A percentile compares a stretch with the other conserved stretches of the same genome.
These are phyloP conservation scores for Apiospora rasikravindrae DNA, from an alignment of 2,329 filamentous ascomycete species.

Conservation along the genomic window DNA sequence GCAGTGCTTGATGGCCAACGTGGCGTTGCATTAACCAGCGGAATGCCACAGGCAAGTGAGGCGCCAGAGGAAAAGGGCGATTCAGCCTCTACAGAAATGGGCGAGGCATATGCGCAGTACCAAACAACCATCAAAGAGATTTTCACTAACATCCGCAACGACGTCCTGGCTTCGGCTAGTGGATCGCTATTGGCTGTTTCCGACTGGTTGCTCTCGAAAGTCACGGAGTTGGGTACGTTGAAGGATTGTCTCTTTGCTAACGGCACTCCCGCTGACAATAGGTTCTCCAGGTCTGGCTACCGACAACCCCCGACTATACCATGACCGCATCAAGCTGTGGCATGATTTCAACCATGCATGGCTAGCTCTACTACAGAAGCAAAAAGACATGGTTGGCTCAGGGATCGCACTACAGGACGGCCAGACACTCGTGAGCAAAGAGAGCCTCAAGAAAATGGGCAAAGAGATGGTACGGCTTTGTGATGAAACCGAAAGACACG, in stretches of 20 bases:
- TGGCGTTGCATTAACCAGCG: constrained; percentile 51
- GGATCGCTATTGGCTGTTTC: constrained; percentile 59
- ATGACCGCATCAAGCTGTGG: constrained; percentile 84
- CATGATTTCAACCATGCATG: constrained; percentile 93
- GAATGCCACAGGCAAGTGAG: constrained; percentile 47
- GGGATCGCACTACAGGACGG: constrained; percentile 61
- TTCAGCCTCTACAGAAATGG: constrained; percentile 44
- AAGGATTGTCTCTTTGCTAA: neutral
- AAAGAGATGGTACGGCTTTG: too few relatives aligned
- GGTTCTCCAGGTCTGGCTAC: constrained; percentile 73
- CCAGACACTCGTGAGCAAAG: constrained; percentile 68
- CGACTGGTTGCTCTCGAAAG: constrained; percentile 60
- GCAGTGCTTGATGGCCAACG: constrained; percentile 61
- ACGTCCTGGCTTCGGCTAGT: constrained; percentile 54
- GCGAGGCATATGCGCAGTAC: constrained; percentile 72
- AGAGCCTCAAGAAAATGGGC: too few relatives aligned
- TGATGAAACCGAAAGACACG: too few relatives aligned
- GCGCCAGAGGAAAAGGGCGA: constrained; percentile 41
- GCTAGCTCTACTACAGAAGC: constrained; percentile 81
- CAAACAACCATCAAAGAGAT: constrained; percentile 67
- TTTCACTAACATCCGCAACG: constrained; percentile 71
- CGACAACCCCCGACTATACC: constrained; percentile 78
- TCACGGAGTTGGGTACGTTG: constrained; percentile 59
- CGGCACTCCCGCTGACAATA: neutral
- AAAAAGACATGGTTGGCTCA: constrained; percentile 75